Evolutionary conservation across 2,329 filamentous ascomycete species (phyloP), one percentile per base, ranked within the genome.

Genomic region (Pseudopithomyces maydicus): DNA sequence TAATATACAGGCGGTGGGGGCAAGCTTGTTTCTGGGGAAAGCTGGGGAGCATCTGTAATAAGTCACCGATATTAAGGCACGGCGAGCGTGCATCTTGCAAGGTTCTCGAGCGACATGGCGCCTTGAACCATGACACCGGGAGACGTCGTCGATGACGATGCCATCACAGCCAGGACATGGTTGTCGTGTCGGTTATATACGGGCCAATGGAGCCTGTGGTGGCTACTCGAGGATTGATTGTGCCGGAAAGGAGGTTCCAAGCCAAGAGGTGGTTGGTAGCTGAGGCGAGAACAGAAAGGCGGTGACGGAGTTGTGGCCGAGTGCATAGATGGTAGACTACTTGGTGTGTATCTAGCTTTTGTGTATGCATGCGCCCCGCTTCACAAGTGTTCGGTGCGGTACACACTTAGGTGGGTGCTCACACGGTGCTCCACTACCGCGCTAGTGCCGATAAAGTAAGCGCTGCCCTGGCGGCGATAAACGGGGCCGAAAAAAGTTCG

Each of bases 401-500:
- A 35, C 32, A 35, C 32, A 35, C 32, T 35, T 35, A 14, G 7
- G 32, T 14, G 32, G 14, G 32, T 35, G 32, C 32, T 7, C 32
- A 7, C 7, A 35, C 10, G 7, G 23, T 42, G 39, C 39, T 39
- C 32, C n/a, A 29, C 26, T 29, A 8, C 26, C 8, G 26, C n/a
- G 22, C 45, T 41, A 48, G 41, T 11, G 12, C 41, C 33, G 7
- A 19, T 39, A 29, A 44, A 41, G 46, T 50, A 59, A 51, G 42
- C 43, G 41, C 22, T 52, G 17, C 17, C 52, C 26, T 29, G 26
- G 39, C 33, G 52, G 57, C 48, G 46, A 57, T 60, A 64, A 41
- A 29, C 66, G 64, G 62, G 41, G 35, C 60, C 52, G 58, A 57
- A 62, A 63, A 70, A 71, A 69, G 63, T 69, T 68, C 55, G 59